Base-by-base conservation (phyloP, 805 yeast genomes). In the Zygosaccharomyces pseudorouxii region DNA sequence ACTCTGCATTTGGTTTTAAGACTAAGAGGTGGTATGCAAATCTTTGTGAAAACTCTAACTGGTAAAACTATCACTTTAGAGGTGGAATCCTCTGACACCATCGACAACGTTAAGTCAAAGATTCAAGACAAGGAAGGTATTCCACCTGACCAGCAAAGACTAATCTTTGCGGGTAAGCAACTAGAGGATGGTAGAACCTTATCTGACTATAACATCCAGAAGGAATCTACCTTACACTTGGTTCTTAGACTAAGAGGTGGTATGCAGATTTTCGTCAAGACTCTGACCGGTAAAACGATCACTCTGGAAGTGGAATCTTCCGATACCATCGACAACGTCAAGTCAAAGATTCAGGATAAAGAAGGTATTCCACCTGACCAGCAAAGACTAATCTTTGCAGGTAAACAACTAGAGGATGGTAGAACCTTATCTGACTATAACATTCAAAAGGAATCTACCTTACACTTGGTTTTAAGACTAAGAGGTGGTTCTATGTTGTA, bases 231-330 rank as follows among this genome's bases (percentile, higher is more conserved):
- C 42, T 71, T 85, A 27, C 95, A 87, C 70, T 75, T 86, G 74
- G 95, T 87, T 16, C 73, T 87, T 53, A 85, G 95, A 79, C 78
- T 87, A 68, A 83, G 95, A 78, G 95, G 95, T 78, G 90, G 70
- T 59, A 84, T 84, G 89, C 89, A 86, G 78, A 89, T 89, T 74
- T 89, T 90, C 78, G 97, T 92, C 72, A 90, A 92, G 80, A 89
- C 97, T 72, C 80, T 92, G 70, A 89, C 97, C 60, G 97, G 97
- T 75, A 90, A 90, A 84, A 84, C 97, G 70, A 90, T 92, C 76
- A 89, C 96, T 56, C 77, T 87, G 53, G 96, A 89, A 76, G 96
- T 88, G 54, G 96, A 89, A 74, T 88, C 97, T 47, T 86, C 95
- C 41, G 97, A 89, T 77, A 88, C 96, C 51, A 88, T 89, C 65